Percentiles rank a stretch among this genome's conserved stretches.
phyloP scores from a whole-genome alignment of 2,329 filamentous ascomycete genomes.

The Aspergillus tamarii region DNA sequence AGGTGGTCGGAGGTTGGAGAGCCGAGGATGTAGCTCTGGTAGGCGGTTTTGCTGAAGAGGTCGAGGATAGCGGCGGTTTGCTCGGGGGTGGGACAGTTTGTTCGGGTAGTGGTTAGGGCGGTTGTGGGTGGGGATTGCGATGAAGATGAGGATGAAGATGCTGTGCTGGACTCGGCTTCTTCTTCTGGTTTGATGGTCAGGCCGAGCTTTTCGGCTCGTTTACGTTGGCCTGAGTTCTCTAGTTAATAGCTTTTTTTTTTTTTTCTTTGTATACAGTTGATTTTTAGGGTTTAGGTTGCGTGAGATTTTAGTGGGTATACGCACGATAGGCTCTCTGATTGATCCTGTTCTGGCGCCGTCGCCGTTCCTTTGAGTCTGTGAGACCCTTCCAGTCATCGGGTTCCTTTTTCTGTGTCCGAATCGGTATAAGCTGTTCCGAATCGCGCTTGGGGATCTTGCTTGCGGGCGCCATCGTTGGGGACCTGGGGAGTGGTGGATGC shows the following conservation, averaged over 20 bases:
- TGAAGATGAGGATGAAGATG: not conserved
- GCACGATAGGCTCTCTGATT: slow-evolving; percentile 33
- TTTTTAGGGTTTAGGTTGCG: not conserved
- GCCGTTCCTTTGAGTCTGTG: slow-evolving; percentile 29
- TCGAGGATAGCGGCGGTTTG: slow-evolving; percentile 12
- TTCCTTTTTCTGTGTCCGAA: not conserved
- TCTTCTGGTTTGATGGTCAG: not conserved
- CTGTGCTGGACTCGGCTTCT: not conserved
- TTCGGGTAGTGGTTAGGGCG: not conserved
- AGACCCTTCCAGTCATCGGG: slow-evolving; percentile 28
- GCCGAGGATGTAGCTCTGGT: slow-evolving; percentile 27
- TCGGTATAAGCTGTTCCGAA: not conserved
- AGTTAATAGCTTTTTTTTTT: not conserved
- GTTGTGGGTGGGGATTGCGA: slow-evolving; percentile 2
- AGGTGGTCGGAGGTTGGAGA: slow-evolving; percentile 35
- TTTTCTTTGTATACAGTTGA: not conserved
- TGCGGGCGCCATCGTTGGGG: not conserved
- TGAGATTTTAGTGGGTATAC: slow-evolving; percentile 7
- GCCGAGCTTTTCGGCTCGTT: slow-evolving; percentile 12
- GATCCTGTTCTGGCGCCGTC: slow-evolving; percentile 33
- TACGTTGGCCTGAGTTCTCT: slow-evolving; percentile 22
- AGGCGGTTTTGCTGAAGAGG: slow-evolving; percentile 24
- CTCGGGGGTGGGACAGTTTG: slow-evolving; percentile 2
- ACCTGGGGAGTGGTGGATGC: not conserved
- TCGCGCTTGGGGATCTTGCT: not conserved